These are phyloP conservation scores for Athelia psychrophila DNA, from an alignment of 1,284 basidiomycete species.

Conservation along the genomic window DNA sequence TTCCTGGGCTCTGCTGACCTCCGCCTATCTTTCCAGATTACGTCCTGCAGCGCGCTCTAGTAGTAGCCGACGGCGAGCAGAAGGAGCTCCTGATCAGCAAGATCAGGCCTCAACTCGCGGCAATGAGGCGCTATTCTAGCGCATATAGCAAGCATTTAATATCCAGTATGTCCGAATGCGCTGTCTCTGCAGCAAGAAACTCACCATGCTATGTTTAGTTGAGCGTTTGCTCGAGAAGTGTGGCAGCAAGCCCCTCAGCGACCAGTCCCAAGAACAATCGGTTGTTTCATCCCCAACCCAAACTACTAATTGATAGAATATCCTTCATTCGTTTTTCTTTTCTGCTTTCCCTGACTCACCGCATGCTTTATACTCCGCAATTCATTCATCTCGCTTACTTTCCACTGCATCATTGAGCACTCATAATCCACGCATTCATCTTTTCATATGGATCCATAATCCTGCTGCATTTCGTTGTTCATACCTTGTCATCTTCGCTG, in stretches of 20 bases:
- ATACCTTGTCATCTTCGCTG: constrained; percentile 1
- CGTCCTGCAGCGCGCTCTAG: constrained; percentile 75
- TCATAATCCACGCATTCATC: constrained; percentile 29
- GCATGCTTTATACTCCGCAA: constrained; percentile 36
- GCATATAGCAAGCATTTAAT: constrained; percentile 77
- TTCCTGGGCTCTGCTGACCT: neutral
- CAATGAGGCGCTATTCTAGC: constrained; percentile 69
- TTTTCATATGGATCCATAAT: constrained; percentile 18
- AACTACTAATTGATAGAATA: constrained; percentile 12
- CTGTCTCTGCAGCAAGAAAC: neutral
- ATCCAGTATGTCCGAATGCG: constrained; percentile 56
- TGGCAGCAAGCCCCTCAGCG: neutral
- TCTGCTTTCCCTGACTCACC: constrained; percentile 12
- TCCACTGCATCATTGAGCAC: constrained; percentile 27
- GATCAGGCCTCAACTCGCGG: constrained; percentile 64
- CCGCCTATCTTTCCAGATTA: constrained; percentile 60
- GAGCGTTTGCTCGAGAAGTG: constrained; percentile 63
- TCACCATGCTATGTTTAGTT: constrained; percentile 37
- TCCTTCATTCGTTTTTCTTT: constrained; percentile 5
- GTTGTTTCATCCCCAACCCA: neutral
- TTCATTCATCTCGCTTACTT: constrained; percentile 30
- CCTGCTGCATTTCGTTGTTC: constrained; percentile 14
- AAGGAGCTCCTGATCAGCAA: constrained; percentile 59
- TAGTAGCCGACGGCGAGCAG: constrained; percentile 71
- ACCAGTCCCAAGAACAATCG: constrained; percentile 1